Base-by-base conservation (phyloP, 768 basidiomycete genomes). In the Crassisporium funariophilum region DNA sequence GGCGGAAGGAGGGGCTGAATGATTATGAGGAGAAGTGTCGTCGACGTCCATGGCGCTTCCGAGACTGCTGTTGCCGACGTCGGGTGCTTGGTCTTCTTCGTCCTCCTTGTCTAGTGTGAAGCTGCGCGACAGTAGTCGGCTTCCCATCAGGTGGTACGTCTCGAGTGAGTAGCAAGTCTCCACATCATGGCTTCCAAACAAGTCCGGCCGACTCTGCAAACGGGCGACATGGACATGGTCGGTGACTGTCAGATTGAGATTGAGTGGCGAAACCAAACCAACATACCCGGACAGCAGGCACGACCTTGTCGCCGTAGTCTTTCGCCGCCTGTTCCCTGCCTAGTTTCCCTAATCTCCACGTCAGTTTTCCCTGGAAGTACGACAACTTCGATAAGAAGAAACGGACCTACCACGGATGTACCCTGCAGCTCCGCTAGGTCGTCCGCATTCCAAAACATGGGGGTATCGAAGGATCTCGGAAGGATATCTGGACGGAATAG, bases 361-460 rank as follows among this genome's bases (percentile, higher is more conserved):
- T 31, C 10, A 31, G 11, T 31, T 11, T 31, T 10, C n/a, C n/a
- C n/a, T n/a, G n/a, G n/a, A n/a, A n/a, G n/a, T n/a, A n/a, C n/a
- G n/a, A n/a, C n/a, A n/a, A n/a, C n/a, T n/a, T n/a, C n/a, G n/a
- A 10, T 36, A 29, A 41, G n/a, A 35, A 42, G 44, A 20, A 61
- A 81, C 78, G 60, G 62, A 92, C 91, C 81, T 76, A 91, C 77
- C 67, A 98, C 83, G n/a, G 84, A 79, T 35, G 93, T 95, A 0
- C 93, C 97, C 47, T 73, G 69, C 11, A 99, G 74, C 53, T 91
- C 85, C 19, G 70, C 65, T 8, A 95, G 66, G 44, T 97, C 92
- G 2, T 75, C 76, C 2, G 78, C 75, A 34, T 62, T 70, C 97
- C 97, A 98, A 61, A 98, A 95, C 90, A 99, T 98, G 0, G 93